Evolutionary conservation across 371 early-diverging fungal genomes (phyloP), one percentile per base, ranked within the genome.

Genomic region (Syncephalastrum racemosum): DNA sequence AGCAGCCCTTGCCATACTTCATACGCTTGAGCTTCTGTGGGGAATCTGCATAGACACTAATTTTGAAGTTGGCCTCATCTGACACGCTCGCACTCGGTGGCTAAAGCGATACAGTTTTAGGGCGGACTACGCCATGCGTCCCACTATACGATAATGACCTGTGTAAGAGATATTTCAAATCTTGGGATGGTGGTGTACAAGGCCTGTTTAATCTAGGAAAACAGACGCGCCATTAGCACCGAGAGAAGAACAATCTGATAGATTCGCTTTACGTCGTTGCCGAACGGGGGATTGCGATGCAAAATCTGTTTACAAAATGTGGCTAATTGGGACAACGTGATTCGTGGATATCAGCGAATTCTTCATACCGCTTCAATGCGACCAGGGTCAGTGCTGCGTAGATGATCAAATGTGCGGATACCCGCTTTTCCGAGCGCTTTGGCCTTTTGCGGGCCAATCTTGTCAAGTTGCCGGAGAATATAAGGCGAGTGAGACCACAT

Each of bases 251-350:
- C 16, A 47, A 18, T 20, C 4, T 44, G 46, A 55, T 41, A 43
- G 45, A 25, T 13, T n/a, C 46, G 15, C 1, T 43, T 14, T 66
- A 77, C 77, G 58, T 77, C 65, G 20, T 54, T 70, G 6, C 81
- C 81, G 64, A 81, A 81, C 0, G 81, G 81, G 14, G 81, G 77
- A 42, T 74, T 73, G 10, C 81, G 75, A 52, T 75, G 72, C 13
- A 75, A 8, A 2, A 80, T 56, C 80, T 80, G 39, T 42, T 45
- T 54, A 15, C 22, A 25, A 31, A 23, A 48, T 31, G 46, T n/a
- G n/a, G n/a, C n/a, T n/a, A n/a, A n/a, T 19, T 24, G 16, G 24
- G 50, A 39, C n/a, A 25, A 39, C 36, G 10, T 8, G 36, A 2
- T 6, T 25, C 20, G 14, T 42, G 15, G 48, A 47, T 14, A 57